Evolutionary conservation across 192 early-diverging fungal species (phyloP), one percentile per base, ranked within the genome.

Genomic region (Funneliformis geosporum): DNA sequence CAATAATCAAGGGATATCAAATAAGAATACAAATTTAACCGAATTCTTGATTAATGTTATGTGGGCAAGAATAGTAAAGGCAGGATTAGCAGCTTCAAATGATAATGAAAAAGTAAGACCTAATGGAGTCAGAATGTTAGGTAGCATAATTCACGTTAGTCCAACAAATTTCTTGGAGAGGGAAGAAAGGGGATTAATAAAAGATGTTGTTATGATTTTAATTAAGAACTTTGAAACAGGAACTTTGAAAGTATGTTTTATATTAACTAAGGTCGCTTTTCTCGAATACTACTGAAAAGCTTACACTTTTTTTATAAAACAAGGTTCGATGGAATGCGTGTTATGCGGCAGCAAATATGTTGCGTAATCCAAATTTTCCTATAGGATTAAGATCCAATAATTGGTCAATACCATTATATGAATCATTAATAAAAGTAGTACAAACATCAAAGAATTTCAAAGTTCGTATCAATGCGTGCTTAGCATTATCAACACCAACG

Each of bases 241-340:
- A 4, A 83, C 88, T 5, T 83, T 92, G 12, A 92, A 93, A 83
- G 90, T 91, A 85, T 81, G 69, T 75, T 64, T 23, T 25, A 42
- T 59, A n/a, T 18, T 42, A 39, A 60, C 55, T 60, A 16, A 21
- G 9, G 18, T 59, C 18, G 2, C 18, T 18, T 42, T 42, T 14
- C 21, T 21, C 40, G 40, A 33, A 60, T 61, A 33, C 33, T 33
- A 33, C 33, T 2, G 2, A 33, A 33, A 33, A 0, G 33, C 33
- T 33, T 33, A 33, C 33, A 33, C 38, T 75, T 12, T 40, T 42
- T 38, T 61, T 46, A 10, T 79, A 33, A 70, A 38, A 6, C 69
- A 67, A 94, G 92, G 85, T 87, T 18, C 88, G 94, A 8, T 95
- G 93, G 94, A 95, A 95, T 81, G 91, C 93, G 1, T 93, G 93